Conservation (phyloP, 176 grass and related monocot genomes). For the Zizania latifolia region DNA sequence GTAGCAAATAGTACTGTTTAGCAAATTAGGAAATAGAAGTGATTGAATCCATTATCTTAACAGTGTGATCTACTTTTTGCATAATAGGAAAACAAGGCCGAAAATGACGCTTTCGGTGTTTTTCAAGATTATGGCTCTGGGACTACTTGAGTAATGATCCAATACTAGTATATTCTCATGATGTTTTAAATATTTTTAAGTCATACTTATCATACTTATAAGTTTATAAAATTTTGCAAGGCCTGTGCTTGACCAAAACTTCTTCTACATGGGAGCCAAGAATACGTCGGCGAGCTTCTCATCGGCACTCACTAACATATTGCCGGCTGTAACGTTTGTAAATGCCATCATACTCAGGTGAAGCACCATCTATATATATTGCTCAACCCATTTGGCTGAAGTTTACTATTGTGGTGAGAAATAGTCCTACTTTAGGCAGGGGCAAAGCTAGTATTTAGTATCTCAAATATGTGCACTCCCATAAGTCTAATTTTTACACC, state of each 20-base stretch:
- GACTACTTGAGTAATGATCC: constrained; percentile 61
- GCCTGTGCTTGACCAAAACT: constrained; percentile 94
- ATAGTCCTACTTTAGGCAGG: too few relatives aligned
- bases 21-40: not conserved
- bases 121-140: constrained; percentile 66
- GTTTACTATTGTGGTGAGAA: too few relatives aligned
- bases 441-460: too few relatives aligned
- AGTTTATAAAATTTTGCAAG: constrained; percentile 24
- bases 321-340: constrained; percentile 75
- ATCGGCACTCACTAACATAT: constrained; percentile 68
- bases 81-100: constrained; percentile 65
- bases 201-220: not conserved
- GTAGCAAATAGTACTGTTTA: too few relatives aligned
- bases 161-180: not conserved
- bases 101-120: constrained; percentile 59
- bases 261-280: constrained; percentile 87
- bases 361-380: not conserved
- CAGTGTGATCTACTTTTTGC: not conserved
- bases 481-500: too few relatives aligned
- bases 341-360: constrained; percentile 74
- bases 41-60: not conserved
- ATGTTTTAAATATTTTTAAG: not conserved
- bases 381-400: not conserved
- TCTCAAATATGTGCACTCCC: too few relatives aligned
- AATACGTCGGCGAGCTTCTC: constrained; percentile 79